phyloP scores from a whole-genome alignment of 257 asterid species.

The Haberlea rhodopensis region DNA sequence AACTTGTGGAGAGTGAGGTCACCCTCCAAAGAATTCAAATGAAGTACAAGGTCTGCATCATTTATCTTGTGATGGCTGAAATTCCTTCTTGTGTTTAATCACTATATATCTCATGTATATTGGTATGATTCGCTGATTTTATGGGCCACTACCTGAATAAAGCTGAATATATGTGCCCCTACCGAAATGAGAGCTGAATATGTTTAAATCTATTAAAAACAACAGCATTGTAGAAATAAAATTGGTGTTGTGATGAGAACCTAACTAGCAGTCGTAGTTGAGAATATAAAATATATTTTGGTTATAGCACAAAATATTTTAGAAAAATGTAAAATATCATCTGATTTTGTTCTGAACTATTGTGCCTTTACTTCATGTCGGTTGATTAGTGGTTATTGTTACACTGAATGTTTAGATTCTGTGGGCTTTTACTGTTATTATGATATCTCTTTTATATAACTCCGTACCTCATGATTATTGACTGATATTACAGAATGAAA shows the following conservation, averaged over 20 bases:
- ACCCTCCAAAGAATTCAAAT: slow-evolving; percentile 83
- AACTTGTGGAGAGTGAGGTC: slow-evolving; percentile 81
- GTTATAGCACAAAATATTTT: background rate
- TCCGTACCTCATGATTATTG: slow-evolving; percentile 16
- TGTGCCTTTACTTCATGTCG: background rate
- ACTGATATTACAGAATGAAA: slow-evolving; percentile 74
- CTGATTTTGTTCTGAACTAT: background rate
- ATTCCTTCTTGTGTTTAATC: slow-evolving; percentile 11
- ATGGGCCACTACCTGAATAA: too few relatives aligned
- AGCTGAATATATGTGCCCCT: slow-evolving; percentile 14
- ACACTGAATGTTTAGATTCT: background rate
- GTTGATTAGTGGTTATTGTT: background rate
- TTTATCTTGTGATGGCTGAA: slow-evolving; percentile 16
- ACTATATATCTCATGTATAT: slow-evolving; percentile 1
- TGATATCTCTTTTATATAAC: background rate
- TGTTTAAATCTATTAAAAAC: slow-evolving; percentile 9
- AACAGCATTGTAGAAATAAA: slow-evolving; percentile 1
- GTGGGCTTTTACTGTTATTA: slow-evolving; percentile 1
- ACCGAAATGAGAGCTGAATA: slow-evolving; percentile 5
- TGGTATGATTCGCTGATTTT: background rate
- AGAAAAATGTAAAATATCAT: background rate
- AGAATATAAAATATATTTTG: background rate
- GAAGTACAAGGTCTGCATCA: slow-evolving; percentile 74
- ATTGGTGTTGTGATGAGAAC: background rate
- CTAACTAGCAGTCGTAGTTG: background rate